Conservation (phyloP, 1,139 yeast genomes). For the Geotrichum europaeum region DNA sequence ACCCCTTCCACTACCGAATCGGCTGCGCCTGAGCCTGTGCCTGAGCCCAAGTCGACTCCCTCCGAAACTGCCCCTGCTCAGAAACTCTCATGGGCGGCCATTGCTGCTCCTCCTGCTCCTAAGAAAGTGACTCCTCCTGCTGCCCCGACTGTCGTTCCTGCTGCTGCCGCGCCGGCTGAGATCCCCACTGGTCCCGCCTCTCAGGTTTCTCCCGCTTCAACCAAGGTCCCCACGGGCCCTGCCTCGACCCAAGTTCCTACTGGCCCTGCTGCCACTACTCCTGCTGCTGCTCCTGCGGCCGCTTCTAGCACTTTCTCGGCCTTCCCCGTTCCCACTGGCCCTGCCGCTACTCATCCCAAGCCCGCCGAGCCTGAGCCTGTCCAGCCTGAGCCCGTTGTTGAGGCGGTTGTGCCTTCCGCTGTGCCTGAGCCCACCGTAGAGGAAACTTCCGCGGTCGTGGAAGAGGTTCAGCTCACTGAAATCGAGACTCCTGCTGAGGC, state of each 20-base stretch:
- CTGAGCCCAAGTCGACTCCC: constrained; percentile 23
- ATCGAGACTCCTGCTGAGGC: constrained; percentile 5
- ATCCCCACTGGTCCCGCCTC: constrained; percentile 17
- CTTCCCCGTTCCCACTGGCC: constrained; percentile 17
- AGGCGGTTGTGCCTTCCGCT: background rate
- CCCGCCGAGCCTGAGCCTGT: constrained; percentile 26
- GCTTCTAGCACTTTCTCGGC: background rate
- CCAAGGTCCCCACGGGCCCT: constrained; percentile 17
- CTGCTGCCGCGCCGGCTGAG: constrained; percentile 13
- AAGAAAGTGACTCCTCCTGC: constrained; percentile 2
- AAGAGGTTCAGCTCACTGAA: constrained; percentile 16
- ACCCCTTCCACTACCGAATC: constrained; percentile 15
- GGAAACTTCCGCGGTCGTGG: constrained; percentile 14
- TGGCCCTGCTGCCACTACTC: constrained; percentile 15
- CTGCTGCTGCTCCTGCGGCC: constrained; percentile 2
- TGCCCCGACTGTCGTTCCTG: constrained; percentile 18
- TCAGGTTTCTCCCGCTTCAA: constrained; percentile 16
- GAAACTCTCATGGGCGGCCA: constrained; percentile 15
- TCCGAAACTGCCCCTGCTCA: constrained; percentile 28
- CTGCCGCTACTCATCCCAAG: constrained; percentile 17
- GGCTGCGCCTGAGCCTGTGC: constrained; percentile 20
- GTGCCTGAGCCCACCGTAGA: constrained; percentile 5
- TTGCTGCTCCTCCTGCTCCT: constrained; percentile 20
- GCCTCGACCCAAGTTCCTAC: constrained; percentile 12
- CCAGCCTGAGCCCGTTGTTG: constrained; percentile 25